Evolutionary conservation across 306 rosid species (phyloP), one percentile per base, ranked within the genome.

Genomic region (Vigna nakashimae): DNA sequence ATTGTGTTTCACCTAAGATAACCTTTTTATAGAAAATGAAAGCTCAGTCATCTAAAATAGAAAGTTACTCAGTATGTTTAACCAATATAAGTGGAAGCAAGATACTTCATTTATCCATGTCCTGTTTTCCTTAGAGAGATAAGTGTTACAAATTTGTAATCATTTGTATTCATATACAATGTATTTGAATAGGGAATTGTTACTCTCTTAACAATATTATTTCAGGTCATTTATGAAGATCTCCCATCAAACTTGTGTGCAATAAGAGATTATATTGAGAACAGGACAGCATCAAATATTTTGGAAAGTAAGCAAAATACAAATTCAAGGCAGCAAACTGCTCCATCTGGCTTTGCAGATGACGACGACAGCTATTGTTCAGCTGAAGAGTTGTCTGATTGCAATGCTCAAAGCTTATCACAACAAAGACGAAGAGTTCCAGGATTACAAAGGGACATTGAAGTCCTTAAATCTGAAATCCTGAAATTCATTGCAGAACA

Each of bases 221-320:
- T 67, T 56, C 77, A 83, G 97, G 98, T 93, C 73, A 92, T 93
- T 81, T 93, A 93, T 75, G 95, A 93, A 86, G 98, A 93, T 82
- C 97, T 93, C 66, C 98, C 97, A 70, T 93, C 98, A 78, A 93
- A 91, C 82, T 82, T 93, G 85, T 91, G 92, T 78, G 96, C 92
- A 24, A 88, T 93, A 76, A 83, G 98, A 65, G 98, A 93, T 81
- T 86, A 89, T 12, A 80, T 93, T 42, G 97, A 91, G 68, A 87
- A 84, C 65, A 82, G 55, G 86, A 83, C 77, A 63, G 78, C 40
- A 18, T 77, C 78, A 53, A 68, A 82, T 34, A 57, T 68, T 50
- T 34, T 22, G 6, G 85, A 76, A 84, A 43, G 80, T 62, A 83
- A 86, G 49, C 82, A 86, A 57, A 73, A 7, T 11, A 63, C 75